Evolutionary conservation across 148 eudicot genomes (phyloP).

Genomic region (Rhododendron henanense): DNA sequence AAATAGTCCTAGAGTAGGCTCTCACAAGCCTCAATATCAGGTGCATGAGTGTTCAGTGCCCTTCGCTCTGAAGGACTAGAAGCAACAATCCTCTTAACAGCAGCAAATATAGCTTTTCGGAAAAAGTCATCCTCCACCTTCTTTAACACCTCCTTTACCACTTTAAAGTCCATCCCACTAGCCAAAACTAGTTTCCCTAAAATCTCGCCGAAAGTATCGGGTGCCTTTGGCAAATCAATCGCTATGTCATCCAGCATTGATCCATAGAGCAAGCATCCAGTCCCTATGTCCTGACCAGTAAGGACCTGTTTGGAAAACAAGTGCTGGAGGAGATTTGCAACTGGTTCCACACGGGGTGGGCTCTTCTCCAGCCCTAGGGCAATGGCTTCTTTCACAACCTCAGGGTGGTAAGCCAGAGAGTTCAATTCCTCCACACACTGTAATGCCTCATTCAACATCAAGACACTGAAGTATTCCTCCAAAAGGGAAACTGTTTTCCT

Average conservation of each 20-base stretch:
- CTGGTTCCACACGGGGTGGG: conserved; percentile 63
- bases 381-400: conserved; percentile 74
- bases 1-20: conserved; percentile 40
- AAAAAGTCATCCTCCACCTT: conserved; percentile 61
- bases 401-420: conserved; percentile 58
- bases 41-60: conserved; percentile 57
- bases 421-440: conserved; percentile 72
- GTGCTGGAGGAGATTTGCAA: conserved; percentile 60
- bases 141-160: conserved; percentile 48
- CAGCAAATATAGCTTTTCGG: conserved; percentile 52
- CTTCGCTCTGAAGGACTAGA: conserved; percentile 41
- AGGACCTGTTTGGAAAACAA: conserved; percentile 54
- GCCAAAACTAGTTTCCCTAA: conserved; percentile 52
- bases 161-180: conserved; percentile 52
- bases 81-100: conserved; percentile 33
- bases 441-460: conserved; percentile 70
- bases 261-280: conserved; percentile 65
- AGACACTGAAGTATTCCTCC: conserved; percentile 72
- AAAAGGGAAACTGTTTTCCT: conserved; percentile 59
- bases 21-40: conserved; percentile 62
- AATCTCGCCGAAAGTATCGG: conserved; percentile 74
- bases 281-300: conserved; percentile 38
- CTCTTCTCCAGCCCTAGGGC: conserved; percentile 66
- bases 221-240: conserved; percentile 89
- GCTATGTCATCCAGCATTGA: conserved; percentile 67